These are phyloP conservation scores for Aspergillus versicolor DNA, from an alignment of 2,329 filamentous ascomycete species.

Conservation along the genomic window DNA sequence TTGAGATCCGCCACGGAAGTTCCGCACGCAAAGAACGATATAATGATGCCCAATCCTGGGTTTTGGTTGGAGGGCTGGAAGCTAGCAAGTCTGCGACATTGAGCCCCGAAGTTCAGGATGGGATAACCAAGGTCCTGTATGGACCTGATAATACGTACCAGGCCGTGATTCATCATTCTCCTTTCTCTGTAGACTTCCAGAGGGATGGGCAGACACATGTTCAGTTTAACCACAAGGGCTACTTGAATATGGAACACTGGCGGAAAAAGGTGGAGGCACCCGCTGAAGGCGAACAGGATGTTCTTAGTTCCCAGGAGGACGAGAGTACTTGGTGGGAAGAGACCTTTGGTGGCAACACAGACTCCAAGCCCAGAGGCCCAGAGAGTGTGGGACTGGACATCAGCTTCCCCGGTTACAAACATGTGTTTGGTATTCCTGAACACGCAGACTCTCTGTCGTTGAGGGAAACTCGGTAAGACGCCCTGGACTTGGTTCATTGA, in stretches of 20 bases:
- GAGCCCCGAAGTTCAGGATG: constrained; percentile 62
- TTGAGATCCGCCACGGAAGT: constrained; percentile 82
- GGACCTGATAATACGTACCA: constrained; percentile 75
- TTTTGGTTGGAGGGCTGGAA: constrained; percentile 76
- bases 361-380: constrained; percentile 90
- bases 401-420: constrained; percentile 83
- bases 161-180: constrained; percentile 77
- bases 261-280: constrained; percentile 73
- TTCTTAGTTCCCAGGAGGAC: constrained; percentile 41
- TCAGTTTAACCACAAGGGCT: constrained; percentile 83
- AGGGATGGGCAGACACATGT: constrained; percentile 79
- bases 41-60: constrained; percentile 85
- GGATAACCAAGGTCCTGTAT: constrained; percentile 73
- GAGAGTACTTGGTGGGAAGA: constrained; percentile 99
- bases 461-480: constrained; percentile 71
- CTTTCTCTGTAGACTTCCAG: constrained; percentile 83
- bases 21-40: constrained; percentile 87
- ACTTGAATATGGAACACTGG: constrained; percentile 96
- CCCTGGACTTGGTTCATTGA: background rate
- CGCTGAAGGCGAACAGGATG: constrained; percentile 52
- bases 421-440: constrained; percentile 92
- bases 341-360: constrained; percentile 89
- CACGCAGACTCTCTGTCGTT: constrained; percentile 86
- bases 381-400: constrained; percentile 92
- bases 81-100: constrained; percentile 71